Base-by-base conservation (phyloP, 192 early-diverging fungal species). In the Geranomyces variabilis region DNA sequence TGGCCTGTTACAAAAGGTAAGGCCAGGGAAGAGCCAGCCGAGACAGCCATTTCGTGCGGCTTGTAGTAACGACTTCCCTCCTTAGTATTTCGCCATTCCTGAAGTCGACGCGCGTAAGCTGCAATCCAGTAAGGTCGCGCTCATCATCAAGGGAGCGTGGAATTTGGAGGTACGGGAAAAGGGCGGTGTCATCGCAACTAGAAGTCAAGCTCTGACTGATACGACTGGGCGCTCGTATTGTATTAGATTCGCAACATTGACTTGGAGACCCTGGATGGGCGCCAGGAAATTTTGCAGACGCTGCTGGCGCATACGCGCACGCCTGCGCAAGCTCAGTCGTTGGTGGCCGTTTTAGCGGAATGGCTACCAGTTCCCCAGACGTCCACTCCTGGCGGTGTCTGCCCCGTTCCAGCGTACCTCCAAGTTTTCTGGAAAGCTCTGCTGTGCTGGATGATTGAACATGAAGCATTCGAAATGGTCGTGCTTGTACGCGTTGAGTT, bases 41-140 rank as follows among this genome's bases (percentile, higher is more conserved):
- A 51, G 30, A 47, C 3, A 62, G 0, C 7, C 26, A 22, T 36
- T 43, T 58, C 33, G 9, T 21, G 2, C 6, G 19, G n/a, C 8
- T 8, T n/a, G 26, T 28, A 34, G 24, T 15, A n/a, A 17, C 13
- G 21, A 41, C 63, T 48, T 63, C 14, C 19, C 19, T 22, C 48
- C 22, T n/a, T 29, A 66, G 43, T 66, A 60, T 26, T 79, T 75
- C 57, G 62, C 43, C 9, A 28, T 70, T 17, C 51, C 51, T 24
- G 60, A 75, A 15, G 56, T 69, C 33, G 68, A 51, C 26, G 72
- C 61, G 17, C 46, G 55, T 19, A 22, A 75, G 26, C 49, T 79
- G 45, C 77, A 79, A 47, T 31, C 47, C 8, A 57, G 62, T 51
- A 75, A 75, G 59, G 14, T 79, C 8, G 73, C 63, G 14, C 28